Evolutionary conservation across 2,329 filamentous ascomycete species (phyloP).

Genomic region (Dryadomyces sulphureus): DNA sequence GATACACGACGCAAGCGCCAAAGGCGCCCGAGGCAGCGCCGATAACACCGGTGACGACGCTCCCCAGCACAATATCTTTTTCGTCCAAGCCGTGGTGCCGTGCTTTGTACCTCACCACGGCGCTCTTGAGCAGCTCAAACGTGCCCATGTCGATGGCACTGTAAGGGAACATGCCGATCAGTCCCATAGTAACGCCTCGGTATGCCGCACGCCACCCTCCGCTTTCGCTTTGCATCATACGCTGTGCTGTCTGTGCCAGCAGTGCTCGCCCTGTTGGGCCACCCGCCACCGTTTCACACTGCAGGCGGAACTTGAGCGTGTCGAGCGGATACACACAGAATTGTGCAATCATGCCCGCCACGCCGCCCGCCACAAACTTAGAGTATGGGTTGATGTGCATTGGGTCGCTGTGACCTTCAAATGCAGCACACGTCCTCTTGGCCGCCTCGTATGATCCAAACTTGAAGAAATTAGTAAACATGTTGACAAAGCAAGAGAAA

Average conservation of each 20-base stretch:
- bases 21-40: conserved; percentile 85
- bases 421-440: conserved; percentile 68
- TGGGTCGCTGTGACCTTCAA: conserved; percentile 80
- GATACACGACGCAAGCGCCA: conserved; percentile 88
- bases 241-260: conserved; percentile 66
- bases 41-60: conserved; percentile 74
- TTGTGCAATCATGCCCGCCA: conserved; percentile 91
- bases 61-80: conserved; percentile 68
- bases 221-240: conserved; percentile 44
- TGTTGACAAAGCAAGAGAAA: neutral
- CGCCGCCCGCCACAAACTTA: conserved; percentile 79
- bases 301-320: conserved; percentile 68
- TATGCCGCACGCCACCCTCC: conserved; percentile 69
- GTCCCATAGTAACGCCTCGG: conserved; percentile 81
- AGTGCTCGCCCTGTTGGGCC: conserved; percentile 73
- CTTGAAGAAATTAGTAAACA: conserved; percentile 12
- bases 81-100: conserved; percentile 57
- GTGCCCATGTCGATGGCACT: conserved; percentile 92
- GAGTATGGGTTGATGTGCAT: conserved; percentile 67
- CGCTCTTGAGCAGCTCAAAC: conserved; percentile 80
- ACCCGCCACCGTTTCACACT: conserved; percentile 83
- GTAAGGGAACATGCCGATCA: conserved; percentile 95
- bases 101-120: conserved; percentile 56
- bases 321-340: conserved; percentile 92
- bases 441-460: conserved; percentile 96